Conservation (phyloP, 768 basidiomycete species). For the Gymnopilus dilepis region DNA sequence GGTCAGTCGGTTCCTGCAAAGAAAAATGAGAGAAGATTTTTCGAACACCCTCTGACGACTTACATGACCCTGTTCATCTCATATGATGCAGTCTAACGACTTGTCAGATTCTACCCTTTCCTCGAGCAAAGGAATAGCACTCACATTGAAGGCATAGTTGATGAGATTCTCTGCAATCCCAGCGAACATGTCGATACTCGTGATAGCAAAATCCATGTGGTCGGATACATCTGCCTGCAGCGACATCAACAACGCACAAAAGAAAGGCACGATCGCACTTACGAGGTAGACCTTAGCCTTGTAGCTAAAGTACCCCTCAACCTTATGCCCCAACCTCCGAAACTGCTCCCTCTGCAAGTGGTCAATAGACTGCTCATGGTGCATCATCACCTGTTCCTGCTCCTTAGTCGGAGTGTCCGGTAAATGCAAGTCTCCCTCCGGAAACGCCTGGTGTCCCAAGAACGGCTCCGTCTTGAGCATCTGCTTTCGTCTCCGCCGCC, state of each 20-base stretch:
- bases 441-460: not conserved
- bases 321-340: slow-evolving; percentile 18
- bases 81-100: slow-evolving; percentile 58
- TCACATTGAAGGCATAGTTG: slow-evolving; percentile 73
- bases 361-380: slow-evolving; percentile 4
- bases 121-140: slow-evolving; percentile 5
- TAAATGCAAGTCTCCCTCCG: not conserved
- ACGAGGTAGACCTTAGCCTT: slow-evolving; percentile 71
- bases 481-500: slow-evolving; percentile 5
- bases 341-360: slow-evolving; percentile 10
- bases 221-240: slow-evolving; percentile 70
- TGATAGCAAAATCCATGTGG: slow-evolving; percentile 71
- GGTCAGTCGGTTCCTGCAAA: slow-evolving; percentile 63
- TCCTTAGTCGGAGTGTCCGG: slow-evolving; percentile 12
- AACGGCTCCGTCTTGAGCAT: slow-evolving; percentile 13
- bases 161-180: slow-evolving; percentile 70
- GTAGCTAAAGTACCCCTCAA: slow-evolving; percentile 63
- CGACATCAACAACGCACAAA: not conserved
- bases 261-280: slow-evolving; percentile 24
- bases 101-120: too few relatives aligned
- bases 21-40: not conserved
- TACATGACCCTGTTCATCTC: slow-evolving; percentile 73
- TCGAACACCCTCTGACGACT: slow-evolving; percentile 23
- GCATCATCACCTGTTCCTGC: not conserved
- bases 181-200: slow-evolving; percentile 70